Conservation (phyloP, 2,329 filamentous ascomycete species). For the Plenodomus biglobosus region DNA sequence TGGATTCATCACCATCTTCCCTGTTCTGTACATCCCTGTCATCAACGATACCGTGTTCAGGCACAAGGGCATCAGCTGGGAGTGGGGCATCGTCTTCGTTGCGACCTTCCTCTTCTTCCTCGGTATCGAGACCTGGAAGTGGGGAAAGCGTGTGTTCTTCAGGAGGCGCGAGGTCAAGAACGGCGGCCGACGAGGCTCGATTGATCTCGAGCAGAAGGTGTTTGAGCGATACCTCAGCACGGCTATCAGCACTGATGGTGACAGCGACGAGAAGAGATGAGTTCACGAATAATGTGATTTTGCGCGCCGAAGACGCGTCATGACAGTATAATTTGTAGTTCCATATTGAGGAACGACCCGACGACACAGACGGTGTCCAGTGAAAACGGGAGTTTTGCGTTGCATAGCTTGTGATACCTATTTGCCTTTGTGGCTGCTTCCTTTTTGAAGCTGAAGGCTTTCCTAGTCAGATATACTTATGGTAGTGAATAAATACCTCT, state of each 20-base stretch:
- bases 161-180: slow-evolving; percentile 25
- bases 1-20: slow-evolving; percentile 35
- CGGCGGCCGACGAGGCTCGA: slow-evolving; percentile 28
- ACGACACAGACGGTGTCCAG: slow-evolving; percentile 3
- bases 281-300: neutral
- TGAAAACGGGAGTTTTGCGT: slow-evolving; percentile 14
- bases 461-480: slow-evolving; percentile 5
- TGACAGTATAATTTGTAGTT: slow-evolving; percentile 2
- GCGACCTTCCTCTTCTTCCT: slow-evolving; percentile 64
- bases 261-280: slow-evolving; percentile 30
- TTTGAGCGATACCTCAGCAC: slow-evolving; percentile 40
- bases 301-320: neutral
- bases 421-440: slow-evolving; percentile 10
- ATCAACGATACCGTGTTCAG: slow-evolving; percentile 67
- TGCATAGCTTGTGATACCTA: slow-evolving; percentile 24
- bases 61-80: slow-evolving; percentile 66
- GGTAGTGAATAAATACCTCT: slow-evolving; percentile 13
- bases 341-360: neutral
- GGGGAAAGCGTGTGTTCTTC: slow-evolving; percentile 57
- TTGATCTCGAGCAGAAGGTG: slow-evolving; percentile 34
- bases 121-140: slow-evolving; percentile 69
- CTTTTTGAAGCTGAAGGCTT: slow-evolving; percentile 12
- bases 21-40: slow-evolving; percentile 63
- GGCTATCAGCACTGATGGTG: slow-evolving; percentile 33
- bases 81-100: slow-evolving; percentile 69